Conservation (phyloP, 2,329 filamentous ascomycete genomes). For the Ophiosphaerella narmari region DNA sequence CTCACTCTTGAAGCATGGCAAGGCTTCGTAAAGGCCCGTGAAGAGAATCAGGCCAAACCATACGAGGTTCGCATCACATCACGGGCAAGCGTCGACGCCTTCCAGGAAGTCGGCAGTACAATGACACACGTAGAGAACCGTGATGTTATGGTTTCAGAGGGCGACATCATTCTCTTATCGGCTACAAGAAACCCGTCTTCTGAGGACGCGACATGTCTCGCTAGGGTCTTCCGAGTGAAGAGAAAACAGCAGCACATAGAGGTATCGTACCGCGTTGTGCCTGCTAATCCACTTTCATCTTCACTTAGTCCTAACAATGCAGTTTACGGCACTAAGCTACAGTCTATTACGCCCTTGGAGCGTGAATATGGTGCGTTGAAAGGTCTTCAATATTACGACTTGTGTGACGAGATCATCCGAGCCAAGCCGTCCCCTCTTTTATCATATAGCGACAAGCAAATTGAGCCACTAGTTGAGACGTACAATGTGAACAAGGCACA, state of each 20-base stretch:
- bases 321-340: slow-evolving; percentile 79
- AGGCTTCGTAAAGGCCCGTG: slow-evolving; percentile 85
- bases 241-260: slow-evolving; percentile 83
- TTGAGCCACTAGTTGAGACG: slow-evolving; percentile 71
- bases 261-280: slow-evolving; percentile 82
- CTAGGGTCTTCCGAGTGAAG: slow-evolving; percentile 77
- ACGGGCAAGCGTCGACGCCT: slow-evolving; percentile 88
- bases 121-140: slow-evolving; percentile 73
- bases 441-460: slow-evolving; percentile 74
- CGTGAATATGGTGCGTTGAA: slow-evolving; percentile 92
- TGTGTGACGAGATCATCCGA: slow-evolving; percentile 88
- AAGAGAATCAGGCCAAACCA: slow-evolving; percentile 78
- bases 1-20: slow-evolving; percentile 95
- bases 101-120: slow-evolving; percentile 85
- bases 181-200: slow-evolving; percentile 72
- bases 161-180: slow-evolving; percentile 87
- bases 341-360: slow-evolving; percentile 92
- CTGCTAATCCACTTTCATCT: slow-evolving; percentile 65
- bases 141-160: slow-evolving; percentile 75
- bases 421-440: slow-evolving; percentile 90
- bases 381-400: slow-evolving; percentile 91
- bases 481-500: slow-evolving; percentile 89
- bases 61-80: slow-evolving; percentile 89
- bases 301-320: slow-evolving; percentile 70
- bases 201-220: slow-evolving; percentile 78